A percentile compares a stretch with the other conserved stretches of the same genome.
phyloP scores from a whole-genome alignment of 1,139 yeast genomes.

The Blastobotrys malaysiensis region DNA sequence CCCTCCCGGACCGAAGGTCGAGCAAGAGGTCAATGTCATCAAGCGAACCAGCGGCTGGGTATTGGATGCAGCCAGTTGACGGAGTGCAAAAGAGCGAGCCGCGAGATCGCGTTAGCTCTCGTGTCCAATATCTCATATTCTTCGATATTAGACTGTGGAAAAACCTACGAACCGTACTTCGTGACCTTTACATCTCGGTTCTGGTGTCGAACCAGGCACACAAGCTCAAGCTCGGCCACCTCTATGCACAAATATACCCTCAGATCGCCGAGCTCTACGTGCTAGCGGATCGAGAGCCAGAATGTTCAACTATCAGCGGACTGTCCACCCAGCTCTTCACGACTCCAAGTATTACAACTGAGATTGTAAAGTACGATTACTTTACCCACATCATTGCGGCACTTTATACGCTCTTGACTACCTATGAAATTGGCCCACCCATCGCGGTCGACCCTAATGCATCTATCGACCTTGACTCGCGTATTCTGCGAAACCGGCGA shows the following conservation, averaged over 20 bases:
- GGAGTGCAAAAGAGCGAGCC: conserved; percentile 7
- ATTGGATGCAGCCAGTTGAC: conserved; percentile 10
- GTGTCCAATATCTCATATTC: conserved; percentile 70
- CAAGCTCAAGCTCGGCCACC: conserved; percentile 61
- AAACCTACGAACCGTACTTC: conserved; percentile 51
- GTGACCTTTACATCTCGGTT: conserved; percentile 64
- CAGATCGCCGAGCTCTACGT: conserved; percentile 69
- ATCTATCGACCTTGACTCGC: conserved; percentile 32
- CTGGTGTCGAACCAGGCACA: conserved; percentile 60
- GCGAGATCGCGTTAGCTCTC: conserved; percentile 31
- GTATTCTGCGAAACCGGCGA: conserved; percentile 59
- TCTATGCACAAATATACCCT: conserved; percentile 80
- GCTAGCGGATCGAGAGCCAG: conserved; percentile 75
- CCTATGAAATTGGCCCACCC: conserved; percentile 49
- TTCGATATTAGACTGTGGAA: conserved; percentile 74
- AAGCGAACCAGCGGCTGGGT: conserved; percentile 5
- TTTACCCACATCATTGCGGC: conserved; percentile 62
- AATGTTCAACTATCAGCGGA: conserved; percentile 65
- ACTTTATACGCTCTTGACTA: conserved; percentile 59
- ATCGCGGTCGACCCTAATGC: conserved; percentile 38
- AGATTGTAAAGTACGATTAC: conserved; percentile 65
- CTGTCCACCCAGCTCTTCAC: conserved; percentile 85
- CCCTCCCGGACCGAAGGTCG: background rate
- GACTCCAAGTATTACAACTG: conserved; percentile 71
- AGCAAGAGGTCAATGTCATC: conserved; percentile 1